Conservation (phyloP, 164 flowering plant genomes). For the Tetrastigma voinierianum region DNA sequence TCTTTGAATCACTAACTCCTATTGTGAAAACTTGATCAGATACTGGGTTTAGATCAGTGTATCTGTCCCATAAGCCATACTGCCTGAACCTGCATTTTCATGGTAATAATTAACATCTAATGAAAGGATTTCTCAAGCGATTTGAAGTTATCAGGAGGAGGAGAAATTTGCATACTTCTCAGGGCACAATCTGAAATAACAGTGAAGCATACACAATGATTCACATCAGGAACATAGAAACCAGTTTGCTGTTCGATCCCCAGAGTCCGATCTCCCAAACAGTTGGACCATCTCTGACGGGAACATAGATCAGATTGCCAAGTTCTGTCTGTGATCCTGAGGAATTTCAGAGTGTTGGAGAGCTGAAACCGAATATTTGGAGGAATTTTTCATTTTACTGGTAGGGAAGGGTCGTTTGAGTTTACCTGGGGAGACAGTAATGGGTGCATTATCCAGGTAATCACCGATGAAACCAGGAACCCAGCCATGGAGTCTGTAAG, state of each 20-base stretch:
- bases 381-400: neutral
- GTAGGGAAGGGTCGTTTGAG: neutral
- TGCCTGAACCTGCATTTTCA: conserved; percentile 44
- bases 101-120: neutral
- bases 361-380: neutral
- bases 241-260: conserved; percentile 46
- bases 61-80: conserved; percentile 65
- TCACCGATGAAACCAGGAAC: conserved; percentile 60
- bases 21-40: conserved; percentile 47
- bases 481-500: conserved; percentile 54
- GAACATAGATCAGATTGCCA: conserved; percentile 38
- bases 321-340: conserved; percentile 40
- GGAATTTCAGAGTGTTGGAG: neutral
- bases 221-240: conserved; percentile 50
- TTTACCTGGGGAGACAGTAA: conserved; percentile 41
- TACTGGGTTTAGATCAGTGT: conserved; percentile 46
- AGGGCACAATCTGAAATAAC: conserved; percentile 36
- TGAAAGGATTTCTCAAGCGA: no score
- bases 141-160: no score
- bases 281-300: conserved; percentile 54
- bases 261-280: conserved; percentile 63
- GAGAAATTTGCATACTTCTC: conserved; percentile 37
- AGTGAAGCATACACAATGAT: conserved; percentile 48
- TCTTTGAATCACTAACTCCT: conserved; percentile 45
- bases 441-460: conserved; percentile 27